A percentile compares a stretch with the other conserved stretches of the same genome.
Conservation (phyloP, 208 protist species). For the Leishmania major region DNA sequence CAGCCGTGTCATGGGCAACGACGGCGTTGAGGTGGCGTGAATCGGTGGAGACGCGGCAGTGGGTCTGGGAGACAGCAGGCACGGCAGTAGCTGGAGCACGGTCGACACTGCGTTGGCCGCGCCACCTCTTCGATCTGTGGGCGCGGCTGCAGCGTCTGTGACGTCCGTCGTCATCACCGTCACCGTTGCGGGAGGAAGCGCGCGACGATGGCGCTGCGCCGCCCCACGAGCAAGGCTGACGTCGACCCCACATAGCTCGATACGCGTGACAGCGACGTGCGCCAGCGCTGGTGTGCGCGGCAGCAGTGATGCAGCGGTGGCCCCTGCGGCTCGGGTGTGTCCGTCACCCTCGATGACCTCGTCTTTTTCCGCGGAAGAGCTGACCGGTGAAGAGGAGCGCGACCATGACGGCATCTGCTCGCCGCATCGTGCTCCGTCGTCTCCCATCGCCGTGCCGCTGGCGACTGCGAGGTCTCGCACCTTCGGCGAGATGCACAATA, state of each 20-base stretch:
- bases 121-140: background rate
- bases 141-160: background rate
- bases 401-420: background rate
- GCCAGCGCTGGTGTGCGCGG: constrained; percentile 7
- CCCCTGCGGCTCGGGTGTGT: background rate
- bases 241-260: constrained; percentile 25
- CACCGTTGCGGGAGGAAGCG: constrained; percentile 17
- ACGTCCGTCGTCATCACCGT: constrained; percentile 3
- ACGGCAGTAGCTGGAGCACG: constrained; percentile 1
- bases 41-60: background rate
- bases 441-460: background rate
- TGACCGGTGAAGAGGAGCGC: background rate
- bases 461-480: background rate
- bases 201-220: constrained; percentile 16
- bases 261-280: constrained; percentile 19
- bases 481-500: background rate
- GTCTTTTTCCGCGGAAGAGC: background rate
- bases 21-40: background rate
- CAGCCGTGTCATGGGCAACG: background rate
- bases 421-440: background rate
- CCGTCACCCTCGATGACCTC: background rate
- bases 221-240: constrained; percentile 19
- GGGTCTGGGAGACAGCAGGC: background rate
- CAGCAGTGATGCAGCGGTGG: constrained; percentile 1
- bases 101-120: background rate